Evolutionary conservation across 2,329 filamentous ascomycete genomes (phyloP).

Genomic region (Fusarium udum): DNA sequence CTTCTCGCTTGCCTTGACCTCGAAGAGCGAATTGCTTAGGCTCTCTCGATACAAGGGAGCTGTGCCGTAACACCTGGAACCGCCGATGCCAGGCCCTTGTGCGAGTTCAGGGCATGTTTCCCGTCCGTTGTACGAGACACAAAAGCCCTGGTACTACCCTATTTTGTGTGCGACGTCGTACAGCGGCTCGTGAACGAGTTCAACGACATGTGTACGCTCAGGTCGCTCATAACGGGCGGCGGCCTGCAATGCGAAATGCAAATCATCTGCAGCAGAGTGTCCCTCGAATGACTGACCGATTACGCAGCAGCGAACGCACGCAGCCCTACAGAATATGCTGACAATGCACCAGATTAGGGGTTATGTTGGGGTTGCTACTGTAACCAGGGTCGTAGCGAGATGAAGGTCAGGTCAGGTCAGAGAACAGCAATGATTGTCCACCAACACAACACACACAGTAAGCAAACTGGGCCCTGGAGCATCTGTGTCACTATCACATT

Average conservation of each 20-base stretch:
- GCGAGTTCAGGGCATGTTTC: conserved; percentile 13
- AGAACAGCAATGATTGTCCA: conserved; percentile 19
- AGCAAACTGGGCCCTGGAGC: conserved; percentile 3
- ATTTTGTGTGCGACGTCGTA: conserved; percentile 23
- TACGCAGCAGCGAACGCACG: conserved; percentile 4
- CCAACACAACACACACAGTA: neutral
- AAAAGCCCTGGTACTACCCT: conserved; percentile 23
- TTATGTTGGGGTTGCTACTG: conserved; percentile 8
- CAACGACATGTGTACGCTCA: conserved; percentile 1
- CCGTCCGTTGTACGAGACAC: conserved; percentile 10
- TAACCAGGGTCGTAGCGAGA: conserved; percentile 39
- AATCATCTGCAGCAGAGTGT: neutral
- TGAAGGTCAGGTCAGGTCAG: conserved; percentile 22
- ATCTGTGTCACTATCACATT: conserved; percentile 16
- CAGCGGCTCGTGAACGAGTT: conserved; percentile 35
- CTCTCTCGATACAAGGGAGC: conserved; percentile 14
- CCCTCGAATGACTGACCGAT: neutral
- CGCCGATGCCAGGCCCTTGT: conserved; percentile 17
- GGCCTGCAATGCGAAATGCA: conserved; percentile 3
- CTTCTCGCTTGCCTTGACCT: conserved; percentile 40
- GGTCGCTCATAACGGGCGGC: neutral
- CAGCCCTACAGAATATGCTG: conserved; percentile 36
- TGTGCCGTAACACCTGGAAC: conserved; percentile 32
- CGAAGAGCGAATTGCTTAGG: conserved; percentile 40
- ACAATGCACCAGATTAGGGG: conserved; percentile 12